Percentiles rank a stretch among this genome's conserved stretches.
phyloP scores from a whole-genome alignment of 257 asterid species.

The Datura wrightii region DNA sequence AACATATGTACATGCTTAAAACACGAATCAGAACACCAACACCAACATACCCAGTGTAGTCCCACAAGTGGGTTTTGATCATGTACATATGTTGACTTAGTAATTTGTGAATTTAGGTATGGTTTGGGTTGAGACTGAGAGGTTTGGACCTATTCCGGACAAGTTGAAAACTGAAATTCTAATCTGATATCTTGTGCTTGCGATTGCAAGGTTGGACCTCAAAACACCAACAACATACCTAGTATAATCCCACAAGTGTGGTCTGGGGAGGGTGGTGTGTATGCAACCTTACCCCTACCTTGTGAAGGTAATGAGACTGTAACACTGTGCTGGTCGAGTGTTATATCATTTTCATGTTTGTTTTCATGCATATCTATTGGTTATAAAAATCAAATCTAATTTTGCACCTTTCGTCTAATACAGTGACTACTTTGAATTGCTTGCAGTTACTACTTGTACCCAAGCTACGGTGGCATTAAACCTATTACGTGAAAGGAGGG shows the following conservation, averaged over 20 bases:
- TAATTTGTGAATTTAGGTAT: background rate
- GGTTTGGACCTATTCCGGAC: background rate
- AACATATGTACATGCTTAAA: background rate
- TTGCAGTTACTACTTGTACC: slow-evolving; percentile 79
- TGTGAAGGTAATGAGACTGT: no score
- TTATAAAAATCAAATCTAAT: background rate
- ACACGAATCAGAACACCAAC: background rate
- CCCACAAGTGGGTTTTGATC: background rate
- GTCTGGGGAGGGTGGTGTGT: no score
- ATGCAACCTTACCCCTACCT: no score
- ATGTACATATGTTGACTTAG: background rate
- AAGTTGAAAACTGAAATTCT: background rate
- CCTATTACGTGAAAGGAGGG: slow-evolving; percentile 77
- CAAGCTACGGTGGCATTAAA: slow-evolving; percentile 75
- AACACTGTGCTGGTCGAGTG: background rate
- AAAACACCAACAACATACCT: no score
- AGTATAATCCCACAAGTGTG: no score
- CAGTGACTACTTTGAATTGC: slow-evolving; percentile 33
- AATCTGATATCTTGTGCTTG: background rate
- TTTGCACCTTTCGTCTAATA: background rate
- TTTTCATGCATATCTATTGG: slow-evolving; percentile 18
- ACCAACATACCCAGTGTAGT: no score
- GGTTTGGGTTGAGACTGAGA: background rate
- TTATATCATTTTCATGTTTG: slow-evolving; percentile 9
- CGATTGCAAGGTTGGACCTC: background rate